Conservation (phyloP, 1,284 basidiomycete genomes). For the Rhodotorula sp. region DNA sequence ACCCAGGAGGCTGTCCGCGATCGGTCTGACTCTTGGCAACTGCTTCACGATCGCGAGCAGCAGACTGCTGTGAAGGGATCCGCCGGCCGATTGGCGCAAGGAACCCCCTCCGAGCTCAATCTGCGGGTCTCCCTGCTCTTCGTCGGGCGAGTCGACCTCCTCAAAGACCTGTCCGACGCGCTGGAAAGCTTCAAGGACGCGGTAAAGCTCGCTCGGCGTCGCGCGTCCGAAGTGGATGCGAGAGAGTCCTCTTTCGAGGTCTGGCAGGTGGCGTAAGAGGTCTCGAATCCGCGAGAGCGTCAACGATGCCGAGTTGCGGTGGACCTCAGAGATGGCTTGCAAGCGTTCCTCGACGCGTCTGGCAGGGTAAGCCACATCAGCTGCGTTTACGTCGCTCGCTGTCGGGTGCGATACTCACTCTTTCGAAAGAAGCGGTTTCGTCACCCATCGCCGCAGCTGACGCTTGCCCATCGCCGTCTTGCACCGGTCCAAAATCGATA, state of each 20-base stretch:
- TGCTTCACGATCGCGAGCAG: constrained; percentile 69
- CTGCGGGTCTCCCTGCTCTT: constrained; percentile 1
- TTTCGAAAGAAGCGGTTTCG: constrained; percentile 74
- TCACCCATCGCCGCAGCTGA: constrained; percentile 80
- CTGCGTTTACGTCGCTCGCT: not conserved
- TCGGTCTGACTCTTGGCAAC: constrained; percentile 64
- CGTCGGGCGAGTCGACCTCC: constrained; percentile 53
- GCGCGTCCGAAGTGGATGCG: constrained; percentile 82
- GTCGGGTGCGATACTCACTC: constrained; percentile 53
- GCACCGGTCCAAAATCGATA: constrained; percentile 79
- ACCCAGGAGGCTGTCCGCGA: constrained; percentile 57
- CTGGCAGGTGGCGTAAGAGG: constrained; percentile 71
- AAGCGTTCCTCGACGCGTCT: constrained; percentile 64
- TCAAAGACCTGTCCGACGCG: constrained; percentile 70
- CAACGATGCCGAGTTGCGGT: constrained; percentile 55
- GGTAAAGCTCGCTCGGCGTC: constrained; percentile 75
- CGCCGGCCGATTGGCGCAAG: not conserved
- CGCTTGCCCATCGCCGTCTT: constrained; percentile 85
- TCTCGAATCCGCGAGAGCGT: constrained; percentile 62
- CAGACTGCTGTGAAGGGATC: constrained; percentile 63
- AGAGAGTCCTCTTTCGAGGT: constrained; percentile 83
- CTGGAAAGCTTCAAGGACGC: constrained; percentile 70
- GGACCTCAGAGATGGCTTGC: constrained; percentile 81
- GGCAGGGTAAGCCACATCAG: constrained; percentile 3
- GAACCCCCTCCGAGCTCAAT: not conserved